Percentiles rank a stretch among this genome's conserved stretches.
Evolutionary conservation across 2,329 filamentous ascomycete species (phyloP).

Genomic region (Chrysosporium queenslandicum): DNA sequence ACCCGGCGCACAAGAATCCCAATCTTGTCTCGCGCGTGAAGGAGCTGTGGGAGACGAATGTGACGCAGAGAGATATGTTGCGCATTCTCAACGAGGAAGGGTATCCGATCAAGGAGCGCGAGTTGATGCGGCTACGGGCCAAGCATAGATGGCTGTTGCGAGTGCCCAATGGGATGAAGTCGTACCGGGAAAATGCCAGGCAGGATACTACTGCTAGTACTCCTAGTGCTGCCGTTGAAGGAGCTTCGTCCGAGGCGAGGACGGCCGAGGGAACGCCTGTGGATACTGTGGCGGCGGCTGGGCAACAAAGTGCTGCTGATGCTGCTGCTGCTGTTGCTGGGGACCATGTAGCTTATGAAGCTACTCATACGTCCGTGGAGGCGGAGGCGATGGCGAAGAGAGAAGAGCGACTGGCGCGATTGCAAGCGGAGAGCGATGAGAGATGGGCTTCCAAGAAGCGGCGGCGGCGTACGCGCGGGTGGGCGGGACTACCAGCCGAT

Average conservation of each 20-base stretch:
- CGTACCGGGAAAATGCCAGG: constrained; percentile 22
- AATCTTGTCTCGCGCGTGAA: constrained; percentile 58
- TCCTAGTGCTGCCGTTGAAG: not conserved
- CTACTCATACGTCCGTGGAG: constrained; percentile 27
- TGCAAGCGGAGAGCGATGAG: constrained; percentile 52
- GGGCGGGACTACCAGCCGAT: constrained; percentile 58
- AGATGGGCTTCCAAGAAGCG: constrained; percentile 56
- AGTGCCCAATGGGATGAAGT: constrained; percentile 49
- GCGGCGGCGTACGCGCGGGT: constrained; percentile 57
- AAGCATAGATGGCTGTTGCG: constrained; percentile 60
- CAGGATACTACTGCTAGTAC: no score
- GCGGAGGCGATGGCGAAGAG: constrained; percentile 44
- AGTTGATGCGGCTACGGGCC: constrained; percentile 58
- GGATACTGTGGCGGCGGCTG: not conserved
- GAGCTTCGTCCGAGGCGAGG: not conserved
- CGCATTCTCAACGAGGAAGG: constrained; percentile 60
- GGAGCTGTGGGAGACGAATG: constrained; percentile 68
- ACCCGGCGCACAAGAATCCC: constrained; percentile 59
- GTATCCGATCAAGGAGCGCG: constrained; percentile 60
- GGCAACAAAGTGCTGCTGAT: no score
- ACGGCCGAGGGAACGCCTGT: not conserved
- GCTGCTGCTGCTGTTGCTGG: not conserved
- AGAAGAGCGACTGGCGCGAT: constrained; percentile 44
- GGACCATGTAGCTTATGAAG: not conserved
- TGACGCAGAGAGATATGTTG: constrained; percentile 63